Evolutionary conservation across 257 asterid species (phyloP), one percentile per base, ranked within the genome.

Genomic region (Asclepias syriaca): DNA sequence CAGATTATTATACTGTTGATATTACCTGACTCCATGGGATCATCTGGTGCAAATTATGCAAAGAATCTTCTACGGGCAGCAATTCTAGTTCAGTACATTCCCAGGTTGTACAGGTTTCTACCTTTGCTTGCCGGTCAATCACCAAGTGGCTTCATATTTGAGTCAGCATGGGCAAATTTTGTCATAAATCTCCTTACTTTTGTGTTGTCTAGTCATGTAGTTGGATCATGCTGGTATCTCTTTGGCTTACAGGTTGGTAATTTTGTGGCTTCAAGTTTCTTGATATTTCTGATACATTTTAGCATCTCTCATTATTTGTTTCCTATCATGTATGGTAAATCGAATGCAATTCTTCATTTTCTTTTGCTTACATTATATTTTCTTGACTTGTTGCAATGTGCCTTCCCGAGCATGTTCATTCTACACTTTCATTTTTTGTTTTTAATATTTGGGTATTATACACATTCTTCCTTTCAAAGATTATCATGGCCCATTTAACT

Each of bases 181-280:
- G 71, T 92, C 71, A 81, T 86, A 75, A 89, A 92, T 80, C 93
- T 88, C 74, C 91, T 92, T 67, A 88, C 82, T 2, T 86, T 78
- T 76, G 70, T 92, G 68, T 75, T 89, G 84, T 87, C 91, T 21
- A 83, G 97, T 80, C 97, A 92, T 53, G 93, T 89, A 48, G 90
- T 92, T 67, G 97, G 97, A 70, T 88, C 96, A 16, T 88, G 96
- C 77, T 92, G 96, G 97, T 92, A 92, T 78, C 96, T 92, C 78
- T 85, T 91, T 29, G 95, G 93, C 69, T 77, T 91, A 77, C 96
- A 91, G 96, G 97, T 91, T 50, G 53, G 77, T 65, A 49, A 15
- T 11, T 11, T 21, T 50, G 34, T 39, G 37, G 12, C 43, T 49
- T 45, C 54, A 45, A 37, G 49, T 65, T 50, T 60, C 50, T 66